Percentiles rank a stretch among this genome's conserved stretches.
Conservation (phyloP, 192 early-diverging fungal genomes). For the Gorgonomyces haynaldii region DNA sequence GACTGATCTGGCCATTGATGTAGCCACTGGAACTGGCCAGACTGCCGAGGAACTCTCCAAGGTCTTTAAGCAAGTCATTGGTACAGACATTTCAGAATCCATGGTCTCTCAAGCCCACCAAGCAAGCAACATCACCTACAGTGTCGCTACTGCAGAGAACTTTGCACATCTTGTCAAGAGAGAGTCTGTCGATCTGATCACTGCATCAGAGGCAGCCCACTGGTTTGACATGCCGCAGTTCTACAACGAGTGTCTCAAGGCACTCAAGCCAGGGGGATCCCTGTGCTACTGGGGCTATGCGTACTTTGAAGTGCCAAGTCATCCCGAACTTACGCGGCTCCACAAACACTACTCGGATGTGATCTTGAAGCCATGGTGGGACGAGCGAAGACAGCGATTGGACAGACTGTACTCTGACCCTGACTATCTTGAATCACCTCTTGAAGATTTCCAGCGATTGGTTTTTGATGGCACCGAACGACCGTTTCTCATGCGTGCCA, state of each 20-base stretch:
- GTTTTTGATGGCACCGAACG: not conserved
- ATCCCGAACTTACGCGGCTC: slow-evolving; percentile 15
- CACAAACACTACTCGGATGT: slow-evolving; percentile 16
- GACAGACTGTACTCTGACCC: slow-evolving; percentile 24
- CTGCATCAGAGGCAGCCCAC: slow-evolving; percentile 7
- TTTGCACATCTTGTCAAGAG: not conserved
- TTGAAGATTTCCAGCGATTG: slow-evolving; percentile 23
- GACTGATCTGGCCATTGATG: slow-evolving; percentile 26
- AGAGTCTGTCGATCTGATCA: not conserved
- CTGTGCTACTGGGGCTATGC: slow-evolving; percentile 41
- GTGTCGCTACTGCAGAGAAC: not conserved
- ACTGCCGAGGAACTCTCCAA: slow-evolving; percentile 30
- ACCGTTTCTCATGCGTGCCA: slow-evolving; percentile 19
- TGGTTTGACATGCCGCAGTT: slow-evolving; percentile 49
- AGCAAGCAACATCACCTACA: not conserved
- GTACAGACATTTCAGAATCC: not conserved
- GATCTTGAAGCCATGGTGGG: slow-evolving; percentile 32
- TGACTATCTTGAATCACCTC: slow-evolving; percentile 28
- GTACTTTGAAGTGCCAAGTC: slow-evolving; percentile 25
- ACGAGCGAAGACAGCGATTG: slow-evolving; percentile 25
- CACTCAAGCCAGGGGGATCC: slow-evolving; percentile 48
- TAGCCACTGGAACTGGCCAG: slow-evolving; percentile 48
- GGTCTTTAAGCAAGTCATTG: slow-evolving; percentile 38
- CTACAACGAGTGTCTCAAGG: slow-evolving; percentile 42
- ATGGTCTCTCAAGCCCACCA: not conserved